These are phyloP conservation scores for Anthoceros angustus DNA, from an alignment of 225 moss, liverwort and hornwort species.

Conservation along the genomic window DNA sequence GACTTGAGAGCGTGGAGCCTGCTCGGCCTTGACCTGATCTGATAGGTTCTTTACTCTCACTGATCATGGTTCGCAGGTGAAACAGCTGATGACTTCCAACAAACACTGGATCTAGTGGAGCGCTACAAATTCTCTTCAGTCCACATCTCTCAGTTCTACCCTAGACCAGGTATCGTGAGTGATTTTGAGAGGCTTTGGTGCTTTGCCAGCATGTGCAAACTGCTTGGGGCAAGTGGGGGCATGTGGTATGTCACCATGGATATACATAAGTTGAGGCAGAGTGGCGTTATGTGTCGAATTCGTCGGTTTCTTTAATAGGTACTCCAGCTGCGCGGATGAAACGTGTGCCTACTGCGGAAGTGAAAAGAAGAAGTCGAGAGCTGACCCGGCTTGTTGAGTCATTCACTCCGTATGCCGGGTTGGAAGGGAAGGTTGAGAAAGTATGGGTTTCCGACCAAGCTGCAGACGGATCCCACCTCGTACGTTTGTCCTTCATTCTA, in stretches of 20 bases:
- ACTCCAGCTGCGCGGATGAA: constrained; percentile 95
- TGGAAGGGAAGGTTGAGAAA: constrained; percentile 62
- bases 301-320: constrained; percentile 23
- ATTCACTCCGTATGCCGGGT: constrained; percentile 51
- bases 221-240: neutral
- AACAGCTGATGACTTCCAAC: constrained; percentile 63
- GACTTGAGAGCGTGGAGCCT: too few relatives aligned
- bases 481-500: constrained; percentile 14
- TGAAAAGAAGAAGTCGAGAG: constrained; percentile 76
- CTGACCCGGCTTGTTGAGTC: constrained; percentile 64
- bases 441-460: constrained; percentile 83
- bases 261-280: neutral
- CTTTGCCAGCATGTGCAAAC: neutral
- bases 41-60: neutral
- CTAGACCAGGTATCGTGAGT: constrained; percentile 55
- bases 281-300: neutral
- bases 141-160: constrained; percentile 96
- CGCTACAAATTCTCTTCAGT: constrained; percentile 70
- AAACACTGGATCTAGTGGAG: constrained; percentile 52
- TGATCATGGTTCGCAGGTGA: constrained; percentile 28
- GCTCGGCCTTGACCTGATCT: neutral
- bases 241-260: neutral
- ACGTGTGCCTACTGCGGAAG: constrained; percentile 70
- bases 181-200: neutral
- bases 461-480: constrained; percentile 62